A percentile compares a stretch with the other conserved stretches of the same genome.
Evolutionary conservation across 2,329 filamentous ascomycete species (phyloP).

Genomic region (Scleromitrula shiraiana): DNA sequence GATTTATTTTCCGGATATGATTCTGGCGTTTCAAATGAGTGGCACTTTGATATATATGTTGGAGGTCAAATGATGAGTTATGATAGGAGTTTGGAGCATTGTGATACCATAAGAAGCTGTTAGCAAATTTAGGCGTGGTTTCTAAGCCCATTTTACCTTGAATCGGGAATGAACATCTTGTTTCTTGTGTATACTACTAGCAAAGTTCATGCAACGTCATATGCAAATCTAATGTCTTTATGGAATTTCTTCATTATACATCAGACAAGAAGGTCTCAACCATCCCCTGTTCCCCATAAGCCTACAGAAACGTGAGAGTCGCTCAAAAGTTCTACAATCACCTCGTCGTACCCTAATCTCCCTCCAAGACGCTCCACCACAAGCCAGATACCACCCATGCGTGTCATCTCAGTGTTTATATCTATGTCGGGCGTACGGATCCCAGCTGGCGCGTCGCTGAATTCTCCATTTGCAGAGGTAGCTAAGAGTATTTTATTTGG

Average conservation of each 20-base stretch:
- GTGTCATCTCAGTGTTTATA: conserved; percentile 54
- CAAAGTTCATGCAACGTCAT: not conserved
- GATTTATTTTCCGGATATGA: not conserved
- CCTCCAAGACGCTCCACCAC: conserved; percentile 72
- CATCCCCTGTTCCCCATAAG: conserved; percentile 28
- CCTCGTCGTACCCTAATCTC: conserved; percentile 35
- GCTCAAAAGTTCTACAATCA: conserved; percentile 44
- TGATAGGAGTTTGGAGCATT: conserved; percentile 11
- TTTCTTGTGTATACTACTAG: conserved; percentile 4
- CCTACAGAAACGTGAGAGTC: conserved; percentile 28
- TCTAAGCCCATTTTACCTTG: not conserved
- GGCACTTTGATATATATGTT: not conserved
- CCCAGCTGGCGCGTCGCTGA: conserved; percentile 57
- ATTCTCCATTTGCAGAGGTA: conserved; percentile 63
- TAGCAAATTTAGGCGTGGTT: not conserved
- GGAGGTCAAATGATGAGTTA: conserved; percentile 3
- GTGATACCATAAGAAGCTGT: conserved; percentile 6
- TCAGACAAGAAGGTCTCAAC: conserved; percentile 4
- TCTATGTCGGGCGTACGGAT: conserved; percentile 69
- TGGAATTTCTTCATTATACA: too few relatives aligned
- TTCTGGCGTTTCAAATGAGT: not conserved
- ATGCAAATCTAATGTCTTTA: too few relatives aligned
- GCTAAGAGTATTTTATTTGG: conserved; percentile 58
- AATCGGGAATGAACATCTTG: not conserved
- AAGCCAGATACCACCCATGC: conserved; percentile 60